Percentiles rank a stretch among this genome's conserved stretches.
Evolutionary conservation across 305 asterid genomes (phyloP).

Genomic region (Coffea humblotiana): DNA sequence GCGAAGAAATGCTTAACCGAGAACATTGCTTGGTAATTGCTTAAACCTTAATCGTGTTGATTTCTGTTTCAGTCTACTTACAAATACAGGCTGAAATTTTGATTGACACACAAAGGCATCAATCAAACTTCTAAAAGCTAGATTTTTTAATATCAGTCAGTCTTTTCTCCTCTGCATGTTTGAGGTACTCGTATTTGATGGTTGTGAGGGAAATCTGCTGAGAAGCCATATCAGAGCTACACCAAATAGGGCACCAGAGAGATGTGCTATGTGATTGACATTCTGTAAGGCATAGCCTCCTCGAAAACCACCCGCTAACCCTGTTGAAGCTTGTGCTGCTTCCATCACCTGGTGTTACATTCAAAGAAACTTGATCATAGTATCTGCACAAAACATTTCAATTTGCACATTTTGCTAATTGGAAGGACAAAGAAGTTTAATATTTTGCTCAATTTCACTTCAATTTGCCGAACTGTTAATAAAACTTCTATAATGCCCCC

Average conservation of each 20-base stretch:
- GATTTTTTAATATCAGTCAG: not conserved
- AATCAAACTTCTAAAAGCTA: not conserved
- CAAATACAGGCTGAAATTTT: not conserved
- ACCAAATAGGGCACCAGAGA: slow-evolving; percentile 87
- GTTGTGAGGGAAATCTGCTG: slow-evolving; percentile 51
- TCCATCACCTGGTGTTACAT: slow-evolving; percentile 74
- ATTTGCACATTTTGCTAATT: not conserved
- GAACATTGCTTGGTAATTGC: not conserved
- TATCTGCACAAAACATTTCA: not conserved
- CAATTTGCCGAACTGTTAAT: not conserved
- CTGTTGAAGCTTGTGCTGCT: slow-evolving; percentile 91
- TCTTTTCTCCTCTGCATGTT: slow-evolving; percentile 3
- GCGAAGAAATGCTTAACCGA: not conserved
- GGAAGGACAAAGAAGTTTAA: not conserved
- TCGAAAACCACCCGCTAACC: slow-evolving; percentile 47
- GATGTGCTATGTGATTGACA: slow-evolving; percentile 86
- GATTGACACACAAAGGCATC: not conserved
- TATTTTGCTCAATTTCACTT: not conserved
- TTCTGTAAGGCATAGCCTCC: slow-evolving; percentile 62
- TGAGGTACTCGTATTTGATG: slow-evolving; percentile 27
- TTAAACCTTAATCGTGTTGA: not conserved
- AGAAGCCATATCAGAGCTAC: slow-evolving; percentile 77
- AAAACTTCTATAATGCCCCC: not conserved
- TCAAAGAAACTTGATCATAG: not conserved
- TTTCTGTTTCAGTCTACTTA: not conserved